Evolutionary conservation across 176 grass and related monocot genomes (phyloP).

Genomic region (Aegilops tauschii): DNA sequence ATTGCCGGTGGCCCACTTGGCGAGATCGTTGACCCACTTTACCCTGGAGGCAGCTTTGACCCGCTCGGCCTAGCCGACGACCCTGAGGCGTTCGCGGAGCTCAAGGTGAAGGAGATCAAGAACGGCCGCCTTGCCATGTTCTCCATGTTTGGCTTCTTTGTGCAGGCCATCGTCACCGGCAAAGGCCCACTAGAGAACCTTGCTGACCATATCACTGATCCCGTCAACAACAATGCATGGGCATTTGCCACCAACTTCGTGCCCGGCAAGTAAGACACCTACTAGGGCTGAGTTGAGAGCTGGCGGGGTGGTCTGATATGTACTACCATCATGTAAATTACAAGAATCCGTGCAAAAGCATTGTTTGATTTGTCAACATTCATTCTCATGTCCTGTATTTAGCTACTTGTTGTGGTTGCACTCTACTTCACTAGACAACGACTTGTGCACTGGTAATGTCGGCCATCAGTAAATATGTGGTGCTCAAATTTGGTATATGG

Average conservation of each 20-base stretch:
- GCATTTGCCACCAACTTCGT: conserved; percentile 83
- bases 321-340: conserved; percentile 5
- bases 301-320: background rate
- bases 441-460: too few relatives aligned
- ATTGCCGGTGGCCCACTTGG: conserved; percentile 58
- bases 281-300: too few relatives aligned
- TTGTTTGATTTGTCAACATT: background rate
- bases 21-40: conserved; percentile 60
- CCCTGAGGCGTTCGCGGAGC: conserved; percentile 56
- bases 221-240: conserved; percentile 79
- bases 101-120: conserved; percentile 97
- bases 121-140: conserved; percentile 95
- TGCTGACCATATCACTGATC: conserved; percentile 61
- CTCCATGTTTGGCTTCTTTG: conserved; percentile 82
- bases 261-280: conserved; percentile 43
- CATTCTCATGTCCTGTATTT: background rate
- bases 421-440: too few relatives aligned
- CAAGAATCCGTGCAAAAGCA: background rate
- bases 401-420: too few relatives aligned
- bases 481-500: too few relatives aligned
- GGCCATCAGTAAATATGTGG: too few relatives aligned
- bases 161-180: conserved; percentile 74
- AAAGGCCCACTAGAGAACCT: conserved; percentile 79
- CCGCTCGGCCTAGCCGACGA: conserved; percentile 65
- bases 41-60: conserved; percentile 69